Base-by-base conservation (phyloP, 352 stramenopile species). In the Pythium periplocum region DNA sequence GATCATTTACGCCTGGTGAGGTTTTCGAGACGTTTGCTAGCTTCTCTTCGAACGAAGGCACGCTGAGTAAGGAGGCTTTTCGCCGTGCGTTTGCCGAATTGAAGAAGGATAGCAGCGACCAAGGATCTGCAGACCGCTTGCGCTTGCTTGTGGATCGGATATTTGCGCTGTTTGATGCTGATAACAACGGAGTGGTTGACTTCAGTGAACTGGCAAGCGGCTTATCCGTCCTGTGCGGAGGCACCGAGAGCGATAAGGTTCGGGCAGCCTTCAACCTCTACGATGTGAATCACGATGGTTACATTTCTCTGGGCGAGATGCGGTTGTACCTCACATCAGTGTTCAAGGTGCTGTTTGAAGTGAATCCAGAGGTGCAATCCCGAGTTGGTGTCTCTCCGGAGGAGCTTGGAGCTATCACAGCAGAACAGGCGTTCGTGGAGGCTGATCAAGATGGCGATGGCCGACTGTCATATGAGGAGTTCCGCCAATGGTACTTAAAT, bases 331-430 rank as follows among this genome's bases (percentile, higher is more conserved):
- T 96, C 37, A 90, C 73, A 31, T 86, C 79, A 1, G 76, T 96
- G 1, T 95, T 96, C 55, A 90, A 91, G 47, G 81, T 96, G 12
- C 67, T 96, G 5, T 95, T 89, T 48, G 82, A 94, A 57, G 73
- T 88, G 35, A 87, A 90, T 40, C 78, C 78, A 6, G 73, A 87
- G 31, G 86, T 60, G 8, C 67, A 82, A 30, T 48, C 51, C 4
- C 71, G 62, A 12, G 83, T 92, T 64, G 78, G 72, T 6, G 78
- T 93, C 26, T 80, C 69, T 2, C 65, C 85, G 0, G 79, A 91
- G 35, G 83, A 91, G 35, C 61, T 96, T 7, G 85, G 72, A 0
- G 61, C 71, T 34, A 86, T 90, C 47, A 95, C 82, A 7, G 78
- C 78, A 2, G 80, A 91, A 51, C 76, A 95, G 53, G 77, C 81